Conservation (phyloP, 2,329 filamentous ascomycete species). For the Fusarium sp. region DNA sequence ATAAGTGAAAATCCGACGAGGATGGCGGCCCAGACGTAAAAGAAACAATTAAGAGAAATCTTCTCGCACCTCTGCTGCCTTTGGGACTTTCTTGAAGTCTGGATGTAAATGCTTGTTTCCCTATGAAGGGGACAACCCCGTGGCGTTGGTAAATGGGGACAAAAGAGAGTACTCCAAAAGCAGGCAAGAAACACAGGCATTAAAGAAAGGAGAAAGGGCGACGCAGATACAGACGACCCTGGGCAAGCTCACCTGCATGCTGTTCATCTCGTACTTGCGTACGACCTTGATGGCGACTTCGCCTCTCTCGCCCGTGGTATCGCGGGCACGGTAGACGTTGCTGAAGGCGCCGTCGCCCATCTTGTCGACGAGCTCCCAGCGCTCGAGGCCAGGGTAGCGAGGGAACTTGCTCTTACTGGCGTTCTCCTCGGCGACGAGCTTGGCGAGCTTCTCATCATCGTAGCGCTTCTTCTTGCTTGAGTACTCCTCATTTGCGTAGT, state of each 20-base stretch:
- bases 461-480: slow-evolving; percentile 52
- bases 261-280: slow-evolving; percentile 99
- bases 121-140: slow-evolving; percentile 67
- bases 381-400: slow-evolving; percentile 59
- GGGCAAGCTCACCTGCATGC: slow-evolving; percentile 85
- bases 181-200: slow-evolving; percentile 8
- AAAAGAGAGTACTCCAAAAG: slow-evolving; percentile 31
- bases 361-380: slow-evolving; percentile 91
- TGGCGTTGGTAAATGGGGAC: slow-evolving; percentile 65
- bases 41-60: slow-evolving; percentile 50
- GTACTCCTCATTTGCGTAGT: slow-evolving; percentile 74
- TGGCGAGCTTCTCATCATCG: slow-evolving; percentile 79
- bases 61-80: slow-evolving; percentile 94
- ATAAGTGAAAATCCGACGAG: slow-evolving; percentile 39
- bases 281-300: slow-evolving; percentile 99
- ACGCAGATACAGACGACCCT: slow-evolving; percentile 39
- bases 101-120: slow-evolving; percentile 93
- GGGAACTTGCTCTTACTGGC: slow-evolving; percentile 88
- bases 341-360: slow-evolving; percentile 99
- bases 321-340: slow-evolving; percentile 93
- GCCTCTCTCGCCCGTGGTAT: slow-evolving; percentile 75
- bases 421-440: slow-evolving; percentile 92
- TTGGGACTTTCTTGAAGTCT: slow-evolving; percentile 94
- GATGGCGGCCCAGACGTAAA: slow-evolving; percentile 27
- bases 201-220: slow-evolving; percentile 40